Evolutionary conservation across 2,329 filamentous ascomycete genomes (phyloP).

Genomic region (Diplodia scrobiculata): DNA sequence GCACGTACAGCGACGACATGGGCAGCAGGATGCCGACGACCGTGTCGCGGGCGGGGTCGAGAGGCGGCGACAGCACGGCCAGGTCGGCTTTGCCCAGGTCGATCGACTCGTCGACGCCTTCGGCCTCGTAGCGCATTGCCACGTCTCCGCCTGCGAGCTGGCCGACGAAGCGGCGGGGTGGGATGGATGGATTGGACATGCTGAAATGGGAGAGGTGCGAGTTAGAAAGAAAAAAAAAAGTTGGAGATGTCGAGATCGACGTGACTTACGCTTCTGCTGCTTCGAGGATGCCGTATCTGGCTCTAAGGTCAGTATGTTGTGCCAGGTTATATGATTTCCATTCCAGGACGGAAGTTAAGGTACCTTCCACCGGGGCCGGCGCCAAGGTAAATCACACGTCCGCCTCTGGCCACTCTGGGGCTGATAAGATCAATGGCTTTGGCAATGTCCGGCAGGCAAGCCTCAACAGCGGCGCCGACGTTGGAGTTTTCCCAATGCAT

Average conservation of each 20-base stretch:
- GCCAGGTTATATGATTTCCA: too few species aligned
- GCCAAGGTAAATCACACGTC: conserved; percentile 14
- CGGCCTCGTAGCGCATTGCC: conserved; percentile 11
- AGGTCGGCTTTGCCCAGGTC: conserved; percentile 5
- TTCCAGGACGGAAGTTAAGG: not conserved
- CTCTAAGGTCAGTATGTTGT: not conserved
- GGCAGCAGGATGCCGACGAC: conserved; percentile 19
- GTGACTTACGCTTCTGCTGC: conserved; percentile 1
- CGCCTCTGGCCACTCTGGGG: conserved; percentile 16
- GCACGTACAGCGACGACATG: conserved; percentile 13
- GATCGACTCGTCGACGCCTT: conserved; percentile 25
- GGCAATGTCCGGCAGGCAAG: conserved; percentile 7
- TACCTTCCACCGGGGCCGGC: conserved; percentile 11
- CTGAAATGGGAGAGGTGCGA: not conserved
- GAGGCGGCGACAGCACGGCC: conserved; percentile 11
- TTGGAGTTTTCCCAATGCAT: conserved; percentile 20
- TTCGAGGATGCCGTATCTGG: conserved; percentile 21
- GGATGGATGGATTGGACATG: conserved; percentile 10
- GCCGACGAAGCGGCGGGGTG: conserved; percentile 17
- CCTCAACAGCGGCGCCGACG: conserved; percentile 11
- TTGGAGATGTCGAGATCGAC: not conserved
- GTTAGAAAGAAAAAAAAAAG: not conserved
- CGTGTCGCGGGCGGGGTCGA: conserved; percentile 6
- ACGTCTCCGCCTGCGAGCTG: conserved; percentile 15
- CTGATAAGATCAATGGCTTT: conserved; percentile 12